phyloP scores from a whole-genome alignment of 768 basidiomycete genomes.

The Boletus insuetus region DNA sequence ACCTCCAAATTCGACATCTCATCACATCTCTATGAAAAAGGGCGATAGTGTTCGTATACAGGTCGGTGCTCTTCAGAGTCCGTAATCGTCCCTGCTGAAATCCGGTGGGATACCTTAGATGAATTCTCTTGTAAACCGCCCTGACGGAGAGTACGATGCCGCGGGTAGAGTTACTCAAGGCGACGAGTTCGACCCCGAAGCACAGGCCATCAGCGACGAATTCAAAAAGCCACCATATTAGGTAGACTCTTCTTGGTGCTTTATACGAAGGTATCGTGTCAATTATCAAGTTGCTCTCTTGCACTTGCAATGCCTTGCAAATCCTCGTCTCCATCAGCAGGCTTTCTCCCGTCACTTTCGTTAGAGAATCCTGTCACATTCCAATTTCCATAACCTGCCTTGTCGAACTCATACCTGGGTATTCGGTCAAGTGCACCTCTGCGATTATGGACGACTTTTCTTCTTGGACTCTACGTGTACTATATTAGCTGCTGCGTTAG shows the following conservation, averaged over 20 bases:
- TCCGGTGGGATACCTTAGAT: constrained; percentile 45
- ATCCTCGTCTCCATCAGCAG: background rate
- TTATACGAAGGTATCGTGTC: background rate
- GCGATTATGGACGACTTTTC: background rate
- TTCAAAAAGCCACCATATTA: constrained; percentile 58
- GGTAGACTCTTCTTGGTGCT: background rate
- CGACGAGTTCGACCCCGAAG: constrained; percentile 56
- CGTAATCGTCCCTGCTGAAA: background rate
- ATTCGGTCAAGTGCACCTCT: background rate
- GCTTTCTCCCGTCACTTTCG: background rate
- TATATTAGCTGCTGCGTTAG: background rate
- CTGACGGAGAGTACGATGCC: constrained; percentile 53
- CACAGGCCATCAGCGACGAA: constrained; percentile 55
- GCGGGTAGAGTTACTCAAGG: constrained; percentile 47
- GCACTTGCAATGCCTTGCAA: background rate
- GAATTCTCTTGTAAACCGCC: constrained; percentile 57
- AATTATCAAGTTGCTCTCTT: background rate
- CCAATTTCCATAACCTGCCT: background rate
- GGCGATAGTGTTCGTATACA: constrained; percentile 60
- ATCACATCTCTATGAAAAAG: constrained; percentile 34
- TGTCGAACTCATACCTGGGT: background rate
- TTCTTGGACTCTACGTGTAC: background rate
- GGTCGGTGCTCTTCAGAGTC: constrained; percentile 31
- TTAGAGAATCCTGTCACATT: background rate
- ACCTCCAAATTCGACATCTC: constrained; percentile 29